These are phyloP conservation scores for Trypanosoma melophagium DNA, from an alignment of 208 protist genomes.

Conservation along the genomic window DNA sequence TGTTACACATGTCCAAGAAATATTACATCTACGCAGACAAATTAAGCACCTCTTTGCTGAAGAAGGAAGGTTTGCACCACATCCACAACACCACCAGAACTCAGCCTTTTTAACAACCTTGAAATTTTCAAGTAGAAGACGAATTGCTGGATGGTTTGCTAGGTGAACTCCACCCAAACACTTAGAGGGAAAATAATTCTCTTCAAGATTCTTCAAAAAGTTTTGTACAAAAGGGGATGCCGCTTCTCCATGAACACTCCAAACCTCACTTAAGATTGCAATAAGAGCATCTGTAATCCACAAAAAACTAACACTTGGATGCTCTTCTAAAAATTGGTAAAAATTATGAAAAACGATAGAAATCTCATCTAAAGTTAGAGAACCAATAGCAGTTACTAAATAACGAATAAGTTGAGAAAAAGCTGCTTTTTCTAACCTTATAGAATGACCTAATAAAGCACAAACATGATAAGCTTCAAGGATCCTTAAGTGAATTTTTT, in stretches of 20 bases:
- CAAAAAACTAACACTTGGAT: constrained; percentile 56
- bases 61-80: constrained; percentile 52
- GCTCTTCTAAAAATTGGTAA: constrained; percentile 50
- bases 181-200: constrained; percentile 27
- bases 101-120: constrained; percentile 32
- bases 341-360: constrained; percentile 13
- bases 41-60: constrained; percentile 56
- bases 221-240: constrained; percentile 34
- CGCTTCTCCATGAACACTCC: constrained; percentile 34
- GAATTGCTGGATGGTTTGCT: constrained; percentile 47
- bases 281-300: constrained; percentile 68
- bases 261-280: constrained; percentile 45
- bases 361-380: constrained; percentile 13
- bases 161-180: constrained; percentile 51
- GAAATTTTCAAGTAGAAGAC: constrained; percentile 53
- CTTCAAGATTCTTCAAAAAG: constrained; percentile 18
- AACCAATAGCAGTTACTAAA: constrained; percentile 33
- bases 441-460: constrained; percentile 39
- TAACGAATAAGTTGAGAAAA: constrained; percentile 67
- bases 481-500: constrained; percentile 38
- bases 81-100: constrained; percentile 83
- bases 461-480: constrained; percentile 66
- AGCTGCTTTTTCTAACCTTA: constrained; percentile 39
- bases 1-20: constrained; percentile 54
- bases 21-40: constrained; percentile 43